Evolutionary conservation across 345 rosid genomes (phyloP).

Genomic region (Chamaenerion angustifolium): DNA sequence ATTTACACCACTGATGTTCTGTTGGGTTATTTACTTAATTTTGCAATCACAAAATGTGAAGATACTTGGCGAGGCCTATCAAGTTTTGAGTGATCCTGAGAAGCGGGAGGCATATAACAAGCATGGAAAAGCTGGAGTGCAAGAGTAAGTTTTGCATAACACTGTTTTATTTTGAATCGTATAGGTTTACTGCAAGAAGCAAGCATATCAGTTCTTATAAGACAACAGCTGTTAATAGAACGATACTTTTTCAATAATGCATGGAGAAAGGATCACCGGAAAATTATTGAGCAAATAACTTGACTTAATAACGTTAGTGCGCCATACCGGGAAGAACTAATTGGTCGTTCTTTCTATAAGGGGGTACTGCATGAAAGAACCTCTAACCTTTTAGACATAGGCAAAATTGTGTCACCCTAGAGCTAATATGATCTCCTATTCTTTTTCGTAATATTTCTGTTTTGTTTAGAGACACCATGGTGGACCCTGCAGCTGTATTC

Average conservation of each 20-base stretch:
- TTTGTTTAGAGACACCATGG: constrained; percentile 56
- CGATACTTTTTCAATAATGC: not conserved
- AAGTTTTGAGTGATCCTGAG: constrained; percentile 78
- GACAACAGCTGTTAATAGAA: too few species aligned
- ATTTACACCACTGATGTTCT: too few species aligned
- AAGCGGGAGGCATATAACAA: constrained; percentile 80
- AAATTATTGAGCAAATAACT: not conserved
- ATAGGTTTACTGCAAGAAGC: too few species aligned
- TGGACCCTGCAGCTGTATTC: constrained; percentile 83
- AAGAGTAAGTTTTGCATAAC: constrained; percentile 41
- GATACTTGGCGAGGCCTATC: constrained; percentile 95
- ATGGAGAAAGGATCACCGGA: not conserved
- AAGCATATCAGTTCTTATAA: too few species aligned
- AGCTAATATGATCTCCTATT: too few species aligned
- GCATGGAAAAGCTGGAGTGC: constrained; percentile 68
- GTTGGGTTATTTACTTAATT: not conserved
- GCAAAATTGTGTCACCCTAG: too few species aligned
- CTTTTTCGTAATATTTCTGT: not conserved
- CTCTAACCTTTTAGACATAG: too few species aligned
- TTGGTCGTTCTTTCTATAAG: too few species aligned
- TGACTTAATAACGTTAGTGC: too few species aligned
- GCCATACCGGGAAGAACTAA: too few species aligned
- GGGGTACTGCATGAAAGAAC: too few species aligned
- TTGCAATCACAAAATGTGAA: constrained; percentile 15
- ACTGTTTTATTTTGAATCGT: too few species aligned